Conservation (phyloP, 331 rosid genomes). For the Dryas integrifolia region DNA sequence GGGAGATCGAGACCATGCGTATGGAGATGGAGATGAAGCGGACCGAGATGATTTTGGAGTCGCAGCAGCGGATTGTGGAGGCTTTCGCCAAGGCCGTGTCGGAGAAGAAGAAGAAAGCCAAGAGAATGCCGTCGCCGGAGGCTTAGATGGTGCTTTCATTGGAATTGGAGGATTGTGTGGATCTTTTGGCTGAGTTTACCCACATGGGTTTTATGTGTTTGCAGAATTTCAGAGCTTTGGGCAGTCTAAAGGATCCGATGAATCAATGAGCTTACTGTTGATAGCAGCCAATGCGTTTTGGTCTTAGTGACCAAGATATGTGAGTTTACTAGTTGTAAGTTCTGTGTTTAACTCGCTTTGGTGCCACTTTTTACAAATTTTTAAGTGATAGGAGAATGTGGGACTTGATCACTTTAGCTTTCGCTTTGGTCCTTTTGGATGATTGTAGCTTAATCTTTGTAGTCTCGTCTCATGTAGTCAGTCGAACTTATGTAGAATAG, state of each 20-base stretch:
- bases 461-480: not conserved
- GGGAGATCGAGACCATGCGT: conserved; percentile 73
- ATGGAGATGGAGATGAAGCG: conserved; percentile 97
- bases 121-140: conserved; percentile 57
- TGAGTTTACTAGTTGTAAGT: conserved; percentile 12
- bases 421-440: not conserved
- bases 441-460: conserved; percentile 16
- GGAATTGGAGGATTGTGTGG: not conserved
- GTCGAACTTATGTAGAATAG: conserved; percentile 6
- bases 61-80: conserved; percentile 85
- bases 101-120: conserved; percentile 59
- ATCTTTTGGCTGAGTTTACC: not conserved
- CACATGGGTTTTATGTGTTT: not conserved
- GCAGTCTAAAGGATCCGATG: not conserved
- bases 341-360: conserved; percentile 1
- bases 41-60: conserved; percentile 81
- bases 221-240: not conserved
- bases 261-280: not conserved
- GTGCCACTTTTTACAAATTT: conserved; percentile 4
- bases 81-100: conserved; percentile 76
- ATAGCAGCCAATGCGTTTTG: not conserved
- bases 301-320: conserved; percentile 2
- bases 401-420: conserved; percentile 7
- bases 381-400: conserved; percentile 15
- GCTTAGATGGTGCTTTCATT: conserved; percentile 25